Percentiles rank a stretch among this genome's conserved stretches.
These are phyloP conservation scores for Neoboletus magnificus DNA, from an alignment of 768 basidiomycete genomes.

Conservation along the genomic window DNA sequence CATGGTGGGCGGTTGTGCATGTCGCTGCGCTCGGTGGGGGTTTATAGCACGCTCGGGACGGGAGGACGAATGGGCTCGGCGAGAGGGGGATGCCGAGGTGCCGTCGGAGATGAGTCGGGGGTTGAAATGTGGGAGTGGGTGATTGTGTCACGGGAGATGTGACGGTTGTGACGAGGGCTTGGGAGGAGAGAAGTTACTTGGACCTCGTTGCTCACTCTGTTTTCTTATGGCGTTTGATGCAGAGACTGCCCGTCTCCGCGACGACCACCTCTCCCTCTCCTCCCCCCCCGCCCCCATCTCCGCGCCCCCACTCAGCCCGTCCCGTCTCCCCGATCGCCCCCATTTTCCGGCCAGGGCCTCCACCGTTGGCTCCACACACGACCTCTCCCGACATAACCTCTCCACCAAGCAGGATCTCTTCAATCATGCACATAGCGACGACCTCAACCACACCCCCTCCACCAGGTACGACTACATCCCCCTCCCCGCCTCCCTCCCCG, in stretches of 20 bases:
- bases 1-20: slow-evolving; percentile 18
- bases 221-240: slow-evolving; percentile 27
- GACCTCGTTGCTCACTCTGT: neutral
- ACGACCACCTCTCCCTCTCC: slow-evolving; percentile 15
- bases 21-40: neutral
- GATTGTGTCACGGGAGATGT: slow-evolving; percentile 11
- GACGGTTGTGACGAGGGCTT: slow-evolving; percentile 23
- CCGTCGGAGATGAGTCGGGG: slow-evolving; percentile 16
- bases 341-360: slow-evolving; percentile 61
- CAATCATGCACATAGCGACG: slow-evolving; percentile 62
- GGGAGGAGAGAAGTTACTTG: neutral
- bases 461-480: slow-evolving; percentile 11
- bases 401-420: slow-evolving; percentile 30
- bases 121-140: neutral
- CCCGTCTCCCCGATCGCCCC: slow-evolving; percentile 49
- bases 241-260: slow-evolving; percentile 29
- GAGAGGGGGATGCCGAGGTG: slow-evolving; percentile 3
- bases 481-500: slow-evolving; percentile 34
- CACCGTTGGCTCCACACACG: slow-evolving; percentile 52
- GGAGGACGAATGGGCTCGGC: slow-evolving; percentile 28
- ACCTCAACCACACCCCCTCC: slow-evolving; percentile 53
- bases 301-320: slow-evolving; percentile 34
- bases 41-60: slow-evolving; percentile 14
- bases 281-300: slow-evolving; percentile 28
- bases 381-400: slow-evolving; percentile 50